Base-by-base conservation (phyloP, 2,329 filamentous ascomycete species). In the Aspergillus tanneri region DNA sequence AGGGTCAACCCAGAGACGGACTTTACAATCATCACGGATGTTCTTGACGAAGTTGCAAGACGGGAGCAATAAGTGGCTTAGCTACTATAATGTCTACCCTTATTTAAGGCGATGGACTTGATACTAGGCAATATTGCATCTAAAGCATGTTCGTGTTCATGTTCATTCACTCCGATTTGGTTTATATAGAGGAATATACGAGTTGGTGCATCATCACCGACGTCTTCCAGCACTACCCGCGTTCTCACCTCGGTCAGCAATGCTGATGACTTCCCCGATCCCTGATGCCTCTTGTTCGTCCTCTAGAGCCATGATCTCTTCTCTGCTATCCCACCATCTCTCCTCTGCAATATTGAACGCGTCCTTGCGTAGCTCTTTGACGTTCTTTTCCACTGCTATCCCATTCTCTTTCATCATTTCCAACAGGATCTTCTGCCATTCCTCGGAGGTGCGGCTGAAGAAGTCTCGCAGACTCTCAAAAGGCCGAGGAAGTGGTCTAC, bases 311-410 rank as follows among this genome's bases (percentile, higher is more conserved):
- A 85, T 87, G 57, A 99, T 88, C 73, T 97, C 92, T 74, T 99
- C 93, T 60, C 93, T 82, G 66, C 87, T 90, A 76, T 96, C 93
- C 93, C 93, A 99, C 93, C 93, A 99, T 69, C 95, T 96, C 73
- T 91, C 88, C 71, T 99, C 93, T 32, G 91, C 91, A 55, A 90
- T 79, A 64, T 90, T 86, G 67, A 96, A 99, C 1, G 90, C 93
- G 66, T 84, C 85, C 62, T 91, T 87, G 69, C 95, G 90, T 62
- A 97, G 84, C 74, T 97, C 93, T 76, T 99, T 99, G 63, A 95
- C 76, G 0, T 83, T 78, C 55, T 89, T 79, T 32, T 83, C 69
- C 2, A 61, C 57, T 1, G 56, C 59, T 36, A 83, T 75, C 25
- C 81, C 81, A 68, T 84, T 85, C 74, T 82, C 84, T 52, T 84